Percentiles rank a stretch among this genome's conserved stretches.
Evolutionary conservation across 805 yeast genomes (phyloP).

Genomic region (Brettanomyces anomalus): DNA sequence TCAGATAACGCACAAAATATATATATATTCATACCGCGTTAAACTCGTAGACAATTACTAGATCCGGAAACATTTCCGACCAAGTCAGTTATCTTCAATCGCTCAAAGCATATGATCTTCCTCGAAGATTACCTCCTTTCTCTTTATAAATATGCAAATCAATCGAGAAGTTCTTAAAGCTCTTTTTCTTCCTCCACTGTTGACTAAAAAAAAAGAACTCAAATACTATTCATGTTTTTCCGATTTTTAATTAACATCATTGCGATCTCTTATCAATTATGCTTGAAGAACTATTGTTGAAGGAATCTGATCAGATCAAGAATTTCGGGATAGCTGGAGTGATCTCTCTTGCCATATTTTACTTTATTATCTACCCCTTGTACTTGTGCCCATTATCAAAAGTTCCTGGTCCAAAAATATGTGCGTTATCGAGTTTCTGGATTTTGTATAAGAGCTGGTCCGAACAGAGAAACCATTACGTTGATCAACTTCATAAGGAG

Average conservation of each 20-base stretch:
- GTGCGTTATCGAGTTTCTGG: conserved; percentile 35
- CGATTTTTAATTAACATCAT: too few relatives aligned
- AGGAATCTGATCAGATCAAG: neutral
- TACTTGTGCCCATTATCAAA: conserved; percentile 37
- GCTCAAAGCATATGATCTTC: neutral
- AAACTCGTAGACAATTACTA: too few relatives aligned
- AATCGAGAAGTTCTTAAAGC: too few relatives aligned
- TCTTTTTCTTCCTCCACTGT: too few relatives aligned
- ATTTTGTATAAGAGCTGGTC: conserved; percentile 34
- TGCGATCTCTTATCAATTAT: neutral
- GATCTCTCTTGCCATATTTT: conserved; percentile 4
- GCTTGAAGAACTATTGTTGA: conserved; percentile 1
- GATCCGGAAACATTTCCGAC: neutral
- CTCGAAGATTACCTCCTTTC: conserved; percentile 42
- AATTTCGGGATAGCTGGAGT: neutral
- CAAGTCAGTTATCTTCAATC: neutral
- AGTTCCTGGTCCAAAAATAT: conserved; percentile 52
- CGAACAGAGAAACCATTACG: conserved; percentile 39
- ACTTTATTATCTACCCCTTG: conserved; percentile 34
- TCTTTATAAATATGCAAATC: conserved; percentile 64
- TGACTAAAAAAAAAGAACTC: too few relatives aligned
- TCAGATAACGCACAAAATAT: too few relatives aligned
- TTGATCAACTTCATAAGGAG: conserved; percentile 40
- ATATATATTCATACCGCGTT: too few relatives aligned
- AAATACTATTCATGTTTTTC: too few relatives aligned